Evolutionary conservation across 768 basidiomycete genomes (phyloP).

Genomic region (Roridomyces roridus): DNA sequence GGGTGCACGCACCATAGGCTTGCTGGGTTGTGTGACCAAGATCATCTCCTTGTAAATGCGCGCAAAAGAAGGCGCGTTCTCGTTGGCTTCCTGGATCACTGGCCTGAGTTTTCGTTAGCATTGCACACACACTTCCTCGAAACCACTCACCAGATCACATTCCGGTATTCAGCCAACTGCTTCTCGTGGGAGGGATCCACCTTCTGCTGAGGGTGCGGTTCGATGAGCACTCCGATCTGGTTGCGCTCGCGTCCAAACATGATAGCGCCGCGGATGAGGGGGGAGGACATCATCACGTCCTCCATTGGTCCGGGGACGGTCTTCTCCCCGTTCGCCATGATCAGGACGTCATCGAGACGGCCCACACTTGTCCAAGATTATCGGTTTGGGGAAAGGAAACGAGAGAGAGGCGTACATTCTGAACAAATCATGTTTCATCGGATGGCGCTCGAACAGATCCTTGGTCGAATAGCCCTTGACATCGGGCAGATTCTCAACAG

Average conservation of each 20-base stretch:
- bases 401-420: constrained; percentile 27
- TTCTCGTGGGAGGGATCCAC: background rate
- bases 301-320: constrained; percentile 30
- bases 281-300: constrained; percentile 23
- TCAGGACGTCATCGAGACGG: constrained; percentile 32
- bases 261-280: constrained; percentile 7
- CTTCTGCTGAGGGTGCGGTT: constrained; percentile 17
- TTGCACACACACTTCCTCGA: no score
- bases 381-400: background rate
- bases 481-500: constrained; percentile 37
- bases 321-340: constrained; percentile 33
- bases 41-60: no score
- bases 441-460: constrained; percentile 36
- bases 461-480: constrained; percentile 32
- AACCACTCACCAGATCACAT: no score
- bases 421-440: constrained; percentile 34
- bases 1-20: no score
- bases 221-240: constrained; percentile 23
- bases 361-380: constrained; percentile 29
- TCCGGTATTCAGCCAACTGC: no score
- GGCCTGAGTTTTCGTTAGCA: no score
- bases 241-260: no score
- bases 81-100: no score
- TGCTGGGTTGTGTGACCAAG: no score
- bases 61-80: no score